Base-by-base conservation (phyloP, 495 filamentous ascomycete species). In the Penicillium nucicola region DNA sequence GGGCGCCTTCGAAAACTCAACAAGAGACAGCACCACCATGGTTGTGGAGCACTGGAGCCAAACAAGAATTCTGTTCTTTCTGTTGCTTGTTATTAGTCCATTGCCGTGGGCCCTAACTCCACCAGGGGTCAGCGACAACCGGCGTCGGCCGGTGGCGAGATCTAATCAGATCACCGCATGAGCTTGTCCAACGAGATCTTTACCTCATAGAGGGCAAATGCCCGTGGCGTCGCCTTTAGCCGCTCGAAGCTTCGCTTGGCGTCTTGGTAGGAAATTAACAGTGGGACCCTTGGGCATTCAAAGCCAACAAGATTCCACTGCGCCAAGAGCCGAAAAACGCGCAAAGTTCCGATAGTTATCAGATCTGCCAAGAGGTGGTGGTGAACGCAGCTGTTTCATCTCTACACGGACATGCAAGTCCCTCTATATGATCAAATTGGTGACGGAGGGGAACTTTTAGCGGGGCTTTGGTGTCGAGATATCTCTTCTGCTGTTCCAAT, bases 91-190 rank as follows among this genome's bases (percentile, higher is more conserved):
- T 48, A 34, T 32, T 40, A n/a, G 17, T 7, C 12, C 12, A 4
- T 7, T 1, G 6, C 25, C 18, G 46, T 47, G 34, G 45, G 13
- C 36, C 46, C 13, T 33, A 8, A 18, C 25, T 42, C 50, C 50
- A 53, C 50, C 6, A 14, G 28, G 14, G 12, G 19, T 8, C 43
- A 34, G 20, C 2, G 22, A 53, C 25, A 34, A 36, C 33, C 41
- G 36, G 43, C 35, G 15, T 45, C 50, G 22, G 28, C 25, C n/a
- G 43, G 38, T 14, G 34, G 25, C 9, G 34, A 46, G 51, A 48
- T 53, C 51, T 53, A 53, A 53, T 53, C 51, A 53, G 51, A 53
- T 53, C 44, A 12, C 31, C 35, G 14, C 20, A 43, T 47, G 37
- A 38, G 33, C 38, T 36, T 43, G 19, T 45, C 28, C 34, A 32